phyloP scores from a whole-genome alignment of 2,329 filamentous ascomycete species.

The Fusarium sp. region DNA sequence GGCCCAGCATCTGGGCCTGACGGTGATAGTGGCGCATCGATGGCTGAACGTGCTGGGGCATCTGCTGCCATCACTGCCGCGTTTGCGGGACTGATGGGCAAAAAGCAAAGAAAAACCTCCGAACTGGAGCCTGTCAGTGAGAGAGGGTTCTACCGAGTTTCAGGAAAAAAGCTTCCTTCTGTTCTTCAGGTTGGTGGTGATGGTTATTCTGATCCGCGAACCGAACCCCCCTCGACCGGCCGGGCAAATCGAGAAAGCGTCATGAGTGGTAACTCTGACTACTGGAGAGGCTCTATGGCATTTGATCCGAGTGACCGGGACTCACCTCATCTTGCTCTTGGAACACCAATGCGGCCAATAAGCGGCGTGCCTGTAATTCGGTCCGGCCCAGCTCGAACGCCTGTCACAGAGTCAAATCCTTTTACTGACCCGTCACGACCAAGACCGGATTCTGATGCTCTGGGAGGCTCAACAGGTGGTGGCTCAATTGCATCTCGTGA shows the following conservation, averaged over 20 bases:
- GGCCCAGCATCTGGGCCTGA: constrained; percentile 22
- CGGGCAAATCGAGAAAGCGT: constrained; percentile 46
- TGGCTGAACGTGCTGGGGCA: constrained; percentile 56
- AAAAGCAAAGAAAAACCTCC: constrained; percentile 42
- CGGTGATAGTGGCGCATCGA: constrained; percentile 42
- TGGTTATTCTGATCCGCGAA: constrained; percentile 62
- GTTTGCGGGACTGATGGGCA: constrained; percentile 56
- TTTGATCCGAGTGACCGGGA: constrained; percentile 49
- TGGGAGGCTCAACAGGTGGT: constrained; percentile 33
- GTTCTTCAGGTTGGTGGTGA: constrained; percentile 70
- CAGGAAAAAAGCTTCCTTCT: constrained; percentile 70
- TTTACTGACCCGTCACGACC: constrained; percentile 50
- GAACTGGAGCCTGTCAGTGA: constrained; percentile 54
- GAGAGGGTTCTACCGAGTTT: constrained; percentile 70
- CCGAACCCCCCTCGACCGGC: constrained; percentile 16
- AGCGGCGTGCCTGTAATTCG: constrained; percentile 69
- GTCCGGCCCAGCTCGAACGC: constrained; percentile 71
- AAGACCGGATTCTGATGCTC: constrained; percentile 37
- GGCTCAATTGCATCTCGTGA: constrained; percentile 33
- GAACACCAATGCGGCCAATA: constrained; percentile 66
- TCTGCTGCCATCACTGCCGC: constrained; percentile 55
- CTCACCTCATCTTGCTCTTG: constrained; percentile 58
- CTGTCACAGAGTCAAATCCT: constrained; percentile 63
- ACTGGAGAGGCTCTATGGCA: constrained; percentile 61
- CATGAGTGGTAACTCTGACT: constrained; percentile 60